phyloP scores from a whole-genome alignment of 441 rosid genomes.

The Gossypium gossypioides region DNA sequence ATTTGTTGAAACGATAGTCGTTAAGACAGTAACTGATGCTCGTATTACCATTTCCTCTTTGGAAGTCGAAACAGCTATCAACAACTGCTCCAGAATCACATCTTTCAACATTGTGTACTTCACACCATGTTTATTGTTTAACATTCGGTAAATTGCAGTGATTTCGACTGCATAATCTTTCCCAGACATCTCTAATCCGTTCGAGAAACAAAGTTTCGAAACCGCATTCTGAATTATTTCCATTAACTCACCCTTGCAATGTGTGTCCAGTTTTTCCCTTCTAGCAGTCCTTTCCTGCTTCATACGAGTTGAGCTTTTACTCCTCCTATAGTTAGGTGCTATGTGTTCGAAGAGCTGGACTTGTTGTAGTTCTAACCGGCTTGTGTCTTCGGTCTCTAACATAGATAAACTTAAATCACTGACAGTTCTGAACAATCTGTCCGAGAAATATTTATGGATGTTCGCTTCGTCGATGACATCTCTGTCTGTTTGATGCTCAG shows the following conservation, averaged over 20 bases:
- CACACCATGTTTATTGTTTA: constrained; percentile 44
- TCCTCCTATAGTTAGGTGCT: constrained; percentile 22
- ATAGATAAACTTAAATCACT: constrained; percentile 35
- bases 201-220: constrained; percentile 44
- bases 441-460: constrained; percentile 18
- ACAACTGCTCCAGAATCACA: constrained; percentile 62
- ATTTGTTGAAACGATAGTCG: constrained; percentile 51
- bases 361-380: constrained; percentile 24
- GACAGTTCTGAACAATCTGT: constrained; percentile 26
- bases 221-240: constrained; percentile 48
- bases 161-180: constrained; percentile 62
- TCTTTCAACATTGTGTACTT: constrained; percentile 60
- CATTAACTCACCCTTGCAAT: constrained; percentile 20
- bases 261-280: constrained; percentile 20
- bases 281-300: constrained; percentile 16
- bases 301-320: constrained; percentile 4
- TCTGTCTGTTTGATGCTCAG: constrained; percentile 19
- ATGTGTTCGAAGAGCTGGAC: constrained; percentile 30
- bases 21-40: constrained; percentile 60
- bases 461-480: constrained; percentile 18
- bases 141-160: constrained; percentile 52
- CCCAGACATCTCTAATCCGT: constrained; percentile 39
- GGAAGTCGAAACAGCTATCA: constrained; percentile 55
- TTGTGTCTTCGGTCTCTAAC: constrained; percentile 30
- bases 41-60: constrained; percentile 55